Base-by-base conservation (phyloP, 2,329 filamentous ascomycete genomes). In the Penicillium sp. region DNA sequence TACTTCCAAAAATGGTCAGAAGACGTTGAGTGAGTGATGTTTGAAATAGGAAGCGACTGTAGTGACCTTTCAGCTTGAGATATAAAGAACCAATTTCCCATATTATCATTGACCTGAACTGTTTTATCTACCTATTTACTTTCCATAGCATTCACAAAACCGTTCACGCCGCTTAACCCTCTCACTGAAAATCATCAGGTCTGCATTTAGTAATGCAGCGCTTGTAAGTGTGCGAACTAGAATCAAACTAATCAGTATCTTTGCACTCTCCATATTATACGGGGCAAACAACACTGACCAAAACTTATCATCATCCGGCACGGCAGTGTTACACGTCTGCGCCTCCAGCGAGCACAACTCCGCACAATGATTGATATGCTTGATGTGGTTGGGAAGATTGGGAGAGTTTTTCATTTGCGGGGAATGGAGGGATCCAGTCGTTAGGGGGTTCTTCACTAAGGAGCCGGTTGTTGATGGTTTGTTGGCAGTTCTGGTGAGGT, bases 321-420 rank as follows among this genome's bases (percentile, higher is more conserved):
- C 56, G n/a, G 70, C 67, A 56, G 71, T 56, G 2, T 61, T 65
- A 54, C 71, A 74, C 13, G 68, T 65, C 58, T 73, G 66, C 7
- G 67, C 61, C 35, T 67, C 56, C 49, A 73, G 53, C 2, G 69
- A 69, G 45, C 72, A 74, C 45, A 71, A n/a, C 49, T 67, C 65
- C 30, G 66, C 61, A 45, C 71, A 73, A 30, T 63, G 63, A 47
- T 68, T 65, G 44, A 65, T 55, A 28, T 63, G 50, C 58, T 62
- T 64, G 19, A 60, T 53, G 28, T 67, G 59, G 24, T 61, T 63
- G 28, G 38, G 60, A 26, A 45, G 49, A 30, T 60, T 53, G 24
- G 17, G 26, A 22, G 6, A 33, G 9, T 22, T 35, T 19, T 12
- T n/a, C 13, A 24, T 57, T 38, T 28, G 7, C 26, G 37, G 2